Evolutionary conservation across 306 rosid species (phyloP), one percentile per base, ranked within the genome.

Genomic region (Benincasa hispida): DNA sequence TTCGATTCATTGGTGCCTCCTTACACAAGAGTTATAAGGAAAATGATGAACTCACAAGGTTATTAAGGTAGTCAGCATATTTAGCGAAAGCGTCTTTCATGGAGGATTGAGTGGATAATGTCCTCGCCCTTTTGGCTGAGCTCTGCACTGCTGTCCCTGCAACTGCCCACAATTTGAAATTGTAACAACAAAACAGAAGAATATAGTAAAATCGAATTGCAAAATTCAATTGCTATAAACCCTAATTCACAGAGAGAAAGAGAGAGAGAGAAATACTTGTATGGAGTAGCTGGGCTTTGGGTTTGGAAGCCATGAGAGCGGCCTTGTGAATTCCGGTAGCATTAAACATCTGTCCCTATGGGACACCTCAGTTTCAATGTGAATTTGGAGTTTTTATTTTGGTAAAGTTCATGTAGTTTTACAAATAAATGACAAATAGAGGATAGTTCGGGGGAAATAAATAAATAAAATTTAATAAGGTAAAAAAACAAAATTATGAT

Each of bases 31-130:
- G 30, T 72, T 32, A 21, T n/a, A 13, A 1, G 28, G 7, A 17
- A 13, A 45, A 39, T 8, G 70, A 15, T 12, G 77, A 79, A 82
- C 47, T 85, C 88, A 94, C 98, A 6, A 88, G 97, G 83, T 79
- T 15, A 53, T 89, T 94, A 21, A 94, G 93, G 80, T 87, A 94
- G 34, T 87, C 80, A 22, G 94, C 79, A 67, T 94, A 90, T 60
- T 82, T 81, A 62, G 90, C 2, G 74, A 94, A 94, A 76, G 96
- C 85, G 53, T 86, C 93, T 37, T 81, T 86, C 87, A 91, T 83
- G 60, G 95, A 55, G 19, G 90, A 84, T 6, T 88, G 84, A 14
- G 89, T 78, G 75, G 87, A 55, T 85, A 89, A 84, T 63, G 91
- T 82, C 87, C 90, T 90, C 58, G 84, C 72, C 87, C 79, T 87